These are phyloP conservation scores for Theileria orientalis DNA, from an alignment of 169 alveolate species.

Conservation along the genomic window DNA sequence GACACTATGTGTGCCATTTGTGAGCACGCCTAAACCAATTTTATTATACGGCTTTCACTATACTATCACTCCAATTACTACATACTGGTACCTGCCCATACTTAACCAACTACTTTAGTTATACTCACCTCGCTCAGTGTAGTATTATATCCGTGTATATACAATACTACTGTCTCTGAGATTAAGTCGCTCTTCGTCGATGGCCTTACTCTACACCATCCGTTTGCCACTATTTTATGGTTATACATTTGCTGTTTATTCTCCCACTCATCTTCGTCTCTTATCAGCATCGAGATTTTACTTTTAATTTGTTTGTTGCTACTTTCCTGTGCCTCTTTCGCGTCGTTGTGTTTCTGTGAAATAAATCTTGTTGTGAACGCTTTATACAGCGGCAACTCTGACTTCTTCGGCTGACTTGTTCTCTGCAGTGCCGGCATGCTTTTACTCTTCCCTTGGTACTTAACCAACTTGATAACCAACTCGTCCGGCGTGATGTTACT, in stretches of 20 bases:
- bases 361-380: background rate
- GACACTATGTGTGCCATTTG: slow-evolving; percentile 80
- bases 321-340: background rate
- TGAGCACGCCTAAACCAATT: slow-evolving; percentile 67
- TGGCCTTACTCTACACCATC: slow-evolving; percentile 75
- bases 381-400: background rate
- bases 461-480: slow-evolving; percentile 24
- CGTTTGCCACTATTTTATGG: slow-evolving; percentile 65
- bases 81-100: no score
- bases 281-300: slow-evolving; percentile 67
- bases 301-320: slow-evolving; percentile 1
- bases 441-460: background rate
- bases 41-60: background rate
- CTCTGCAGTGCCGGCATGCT: background rate
- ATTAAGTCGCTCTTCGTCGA: slow-evolving; percentile 63
- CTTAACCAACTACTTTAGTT: background rate
- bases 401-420: background rate
- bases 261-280: slow-evolving; percentile 81
- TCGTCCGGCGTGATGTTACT: slow-evolving; percentile 21
- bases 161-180: slow-evolving; percentile 82
- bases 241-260: slow-evolving; percentile 58
- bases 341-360: background rate
- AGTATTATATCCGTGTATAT: slow-evolving; percentile 86
- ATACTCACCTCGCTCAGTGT: slow-evolving; percentile 59
- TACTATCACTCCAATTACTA: background rate